Percentiles rank a stretch among this genome's conserved stretches.
Evolutionary conservation across 2,329 filamentous ascomycete species (phyloP).

Genomic region (Ilyonectria destructans): DNA sequence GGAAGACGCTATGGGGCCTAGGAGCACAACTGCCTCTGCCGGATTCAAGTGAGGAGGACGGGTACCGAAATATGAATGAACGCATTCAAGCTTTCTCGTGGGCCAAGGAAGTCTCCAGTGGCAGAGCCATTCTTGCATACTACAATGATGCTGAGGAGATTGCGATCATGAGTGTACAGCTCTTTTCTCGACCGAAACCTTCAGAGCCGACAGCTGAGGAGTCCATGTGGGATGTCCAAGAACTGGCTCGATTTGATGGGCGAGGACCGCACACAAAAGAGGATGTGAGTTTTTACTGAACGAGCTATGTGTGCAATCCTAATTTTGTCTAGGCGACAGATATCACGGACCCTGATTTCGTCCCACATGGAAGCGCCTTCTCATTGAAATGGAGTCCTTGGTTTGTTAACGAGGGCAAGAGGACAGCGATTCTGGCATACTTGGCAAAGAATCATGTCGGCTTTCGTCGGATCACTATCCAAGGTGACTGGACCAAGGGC

Average conservation of each 20-base stretch:
- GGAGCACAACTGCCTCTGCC: constrained; percentile 69
- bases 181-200: constrained; percentile 48
- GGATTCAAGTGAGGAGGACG: constrained; percentile 52
- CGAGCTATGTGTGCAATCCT: constrained; percentile 3
- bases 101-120: constrained; percentile 61
- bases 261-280: constrained; percentile 62
- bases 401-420: constrained; percentile 55
- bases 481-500: constrained; percentile 54
- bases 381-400: constrained; percentile 71
- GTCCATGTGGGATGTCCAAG: constrained; percentile 65
- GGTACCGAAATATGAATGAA: constrained; percentile 59
- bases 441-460: constrained; percentile 68
- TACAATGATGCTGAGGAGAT: constrained; percentile 66
- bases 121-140: constrained; percentile 67
- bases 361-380: constrained; percentile 65
- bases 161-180: constrained; percentile 66
- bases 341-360: constrained; percentile 64
- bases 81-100: constrained; percentile 69
- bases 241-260: constrained; percentile 66
- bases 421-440: constrained; percentile 66
- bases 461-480: constrained; percentile 66
- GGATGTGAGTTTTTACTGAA: constrained; percentile 39
- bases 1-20: constrained; percentile 71
- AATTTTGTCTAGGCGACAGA: constrained; percentile 49
- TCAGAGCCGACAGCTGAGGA: constrained; percentile 47